Base-by-base conservation (phyloP, 2,329 filamentous ascomycete genomes). In the Verticillium nubilum region DNA sequence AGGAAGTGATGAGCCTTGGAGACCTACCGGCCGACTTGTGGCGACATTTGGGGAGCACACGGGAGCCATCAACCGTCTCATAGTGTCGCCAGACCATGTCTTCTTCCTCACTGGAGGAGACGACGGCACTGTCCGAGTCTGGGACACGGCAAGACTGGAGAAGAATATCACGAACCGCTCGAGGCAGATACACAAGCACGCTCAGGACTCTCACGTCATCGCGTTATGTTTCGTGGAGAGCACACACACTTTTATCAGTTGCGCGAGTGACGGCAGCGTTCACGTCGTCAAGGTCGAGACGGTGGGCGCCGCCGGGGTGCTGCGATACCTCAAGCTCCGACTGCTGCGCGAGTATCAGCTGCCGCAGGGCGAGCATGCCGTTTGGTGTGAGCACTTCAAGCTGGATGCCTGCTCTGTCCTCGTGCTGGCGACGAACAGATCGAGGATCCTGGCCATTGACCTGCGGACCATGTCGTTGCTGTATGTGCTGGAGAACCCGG, bases 71-170 rank as follows among this genome's bases (percentile, higher is more conserved):
- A 97, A 90, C 68, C 86, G 93, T 10, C 85, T 98, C 12, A 80
- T 90, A 2, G 85, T 92, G 7, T 88, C 95, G 1, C 92, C 94
- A 0, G 95, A 99, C 69, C 94, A 99, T 71, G 78, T 88, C 4
- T 99, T 99, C 76, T 99, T 99, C 73, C 83, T 97, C 59, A 98
- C 95, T 1, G 94, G 88, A 6, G 94, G 93, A 10, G 91, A 97
- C 68, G 95, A 99, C 73, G 91, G 95, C 2, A 86, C 85, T 6
- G 91, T 97, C 59, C 96, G 91, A 69, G 83, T 99, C 5, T 99
- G 95, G 95, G 95, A 99, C 74, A 89, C 92, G 27, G 87, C 87
- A 27, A 85, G 95, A 26, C 81, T 99, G 6, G 95, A 99, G 74
- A 89, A 92, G 52, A 98, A 97, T 70, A 86, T 98, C 56, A 89